phyloP scores from a whole-genome alignment of 1,284 basidiomycete genomes.

The Leucoagaricus sp. region DNA sequence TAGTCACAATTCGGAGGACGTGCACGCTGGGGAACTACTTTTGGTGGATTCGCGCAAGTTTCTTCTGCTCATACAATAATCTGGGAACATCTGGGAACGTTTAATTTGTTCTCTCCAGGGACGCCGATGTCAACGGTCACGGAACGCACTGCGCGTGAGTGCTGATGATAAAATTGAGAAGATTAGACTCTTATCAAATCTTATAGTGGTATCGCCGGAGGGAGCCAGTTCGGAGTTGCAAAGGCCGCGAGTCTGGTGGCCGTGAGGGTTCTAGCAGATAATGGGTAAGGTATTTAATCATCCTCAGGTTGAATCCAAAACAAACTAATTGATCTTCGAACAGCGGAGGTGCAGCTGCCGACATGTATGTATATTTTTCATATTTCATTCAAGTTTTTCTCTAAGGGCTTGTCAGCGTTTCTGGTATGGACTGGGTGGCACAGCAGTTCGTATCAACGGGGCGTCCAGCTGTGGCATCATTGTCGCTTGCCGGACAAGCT shows the following conservation, averaged over 20 bases:
- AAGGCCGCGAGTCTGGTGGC: constrained; percentile 59
- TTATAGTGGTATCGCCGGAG: constrained; percentile 44
- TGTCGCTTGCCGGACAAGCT: constrained; percentile 71
- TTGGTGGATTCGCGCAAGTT: constrained; percentile 24
- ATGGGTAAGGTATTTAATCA: constrained; percentile 46
- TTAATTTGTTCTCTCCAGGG: constrained; percentile 38
- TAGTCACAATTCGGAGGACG: constrained; percentile 68
- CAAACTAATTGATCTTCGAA: neutral
- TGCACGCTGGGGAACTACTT: constrained; percentile 67
- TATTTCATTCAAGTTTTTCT: constrained; percentile 21
- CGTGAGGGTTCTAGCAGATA: constrained; percentile 71
- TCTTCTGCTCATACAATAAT: too few relatives aligned
- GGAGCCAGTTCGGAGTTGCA: constrained; percentile 68
- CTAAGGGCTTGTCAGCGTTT: constrained; percentile 44
- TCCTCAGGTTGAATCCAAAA: neutral
- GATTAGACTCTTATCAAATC: constrained; percentile 30
- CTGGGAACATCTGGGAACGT: too few relatives aligned
- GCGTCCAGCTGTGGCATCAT: constrained; percentile 67
- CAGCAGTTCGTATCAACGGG: constrained; percentile 47
- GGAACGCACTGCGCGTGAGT: constrained; percentile 45
- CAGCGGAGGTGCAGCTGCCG: constrained; percentile 3
- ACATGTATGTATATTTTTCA: constrained; percentile 11
- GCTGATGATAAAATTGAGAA: constrained; percentile 18
- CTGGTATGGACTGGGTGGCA: constrained; percentile 44
- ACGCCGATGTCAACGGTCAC: constrained; percentile 58